A percentile compares a stretch with the other conserved stretches of the same genome.
phyloP scores from a whole-genome alignment of 225 moss, liverwort and hornwort genomes.

The Climacium dendroides region DNA sequence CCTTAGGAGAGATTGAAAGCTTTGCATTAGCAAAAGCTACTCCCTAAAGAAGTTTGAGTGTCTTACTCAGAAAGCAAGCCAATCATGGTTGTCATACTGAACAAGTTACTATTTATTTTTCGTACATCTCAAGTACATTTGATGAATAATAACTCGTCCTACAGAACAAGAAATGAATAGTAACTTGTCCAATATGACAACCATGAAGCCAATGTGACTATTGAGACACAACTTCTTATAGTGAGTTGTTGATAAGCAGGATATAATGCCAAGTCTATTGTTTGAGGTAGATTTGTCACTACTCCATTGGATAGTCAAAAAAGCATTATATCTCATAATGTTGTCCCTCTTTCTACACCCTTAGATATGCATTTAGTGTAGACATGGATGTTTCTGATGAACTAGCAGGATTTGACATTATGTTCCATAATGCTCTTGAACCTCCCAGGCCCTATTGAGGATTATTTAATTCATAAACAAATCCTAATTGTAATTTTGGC shows the following conservation, averaged over 20 bases:
- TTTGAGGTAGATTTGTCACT: no score
- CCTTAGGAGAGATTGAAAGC: not conserved
- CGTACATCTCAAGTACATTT: no score
- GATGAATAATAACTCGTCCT: no score
- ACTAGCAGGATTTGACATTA: not conserved
- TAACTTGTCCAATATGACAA: no score
- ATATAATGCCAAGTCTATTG: no score
- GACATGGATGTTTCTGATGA: not conserved
- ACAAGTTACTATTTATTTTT: no score
- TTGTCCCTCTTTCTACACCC: not conserved
- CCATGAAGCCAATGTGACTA: no score
- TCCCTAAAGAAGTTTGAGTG: not conserved
- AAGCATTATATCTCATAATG: not conserved
- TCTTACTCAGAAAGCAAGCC: not conserved
- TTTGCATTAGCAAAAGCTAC: not conserved
- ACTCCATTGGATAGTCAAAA: no score
- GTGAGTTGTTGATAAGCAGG: no score
- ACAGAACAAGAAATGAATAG: no score
- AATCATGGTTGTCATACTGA: no score
- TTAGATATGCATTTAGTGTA: not conserved
- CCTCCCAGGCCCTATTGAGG: fast-evolving
- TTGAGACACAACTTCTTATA: no score
- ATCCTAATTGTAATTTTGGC: not conserved
- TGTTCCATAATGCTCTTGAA: not conserved
- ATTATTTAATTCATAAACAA: not conserved